Percentiles rank a stretch among this genome's conserved stretches.
Evolutionary conservation across 371 early-diverging fungal genomes (phyloP).

Genomic region (Mortierella sp.): DNA sequence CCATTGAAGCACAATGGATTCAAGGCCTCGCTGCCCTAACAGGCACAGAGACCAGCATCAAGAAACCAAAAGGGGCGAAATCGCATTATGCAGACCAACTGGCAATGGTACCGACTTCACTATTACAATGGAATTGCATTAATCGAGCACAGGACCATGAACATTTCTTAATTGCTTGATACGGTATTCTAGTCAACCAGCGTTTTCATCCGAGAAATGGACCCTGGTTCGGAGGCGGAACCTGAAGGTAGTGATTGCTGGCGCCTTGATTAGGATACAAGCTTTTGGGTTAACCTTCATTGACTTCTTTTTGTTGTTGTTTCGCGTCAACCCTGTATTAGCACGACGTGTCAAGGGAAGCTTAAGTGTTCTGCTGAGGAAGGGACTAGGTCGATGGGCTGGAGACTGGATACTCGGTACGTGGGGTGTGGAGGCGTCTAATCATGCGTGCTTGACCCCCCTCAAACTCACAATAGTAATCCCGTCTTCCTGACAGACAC

Average conservation of each 20-base stretch:
- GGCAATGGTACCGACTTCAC: background rate
- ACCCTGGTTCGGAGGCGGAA: too few species aligned
- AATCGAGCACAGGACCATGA: background rate
- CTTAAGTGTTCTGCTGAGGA: constrained; percentile 28
- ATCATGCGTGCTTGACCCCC: too few species aligned
- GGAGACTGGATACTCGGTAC: constrained; percentile 40
- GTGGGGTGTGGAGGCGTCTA: background rate
- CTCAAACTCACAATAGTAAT: too few species aligned
- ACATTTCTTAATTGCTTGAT: background rate
- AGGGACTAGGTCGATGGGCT: constrained; percentile 32
- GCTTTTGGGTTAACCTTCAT: too few species aligned
- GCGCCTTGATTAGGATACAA: too few species aligned
- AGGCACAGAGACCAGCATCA: background rate
- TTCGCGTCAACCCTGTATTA: background rate
- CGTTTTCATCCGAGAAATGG: constrained; percentile 6
- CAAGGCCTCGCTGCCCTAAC: constrained; percentile 10
- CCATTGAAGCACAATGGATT: constrained; percentile 24
- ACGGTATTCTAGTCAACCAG: background rate
- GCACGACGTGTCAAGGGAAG: constrained; percentile 21
- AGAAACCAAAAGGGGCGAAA: background rate
- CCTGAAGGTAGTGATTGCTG: too few species aligned
- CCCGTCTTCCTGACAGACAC: constrained; percentile 9
- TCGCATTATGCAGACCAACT: background rate
- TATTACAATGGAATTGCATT: background rate
- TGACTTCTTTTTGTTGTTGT: too few species aligned